Conservation (phyloP, 2,329 filamentous ascomycete genomes). For the Myriosclerotinia curreyana region DNA sequence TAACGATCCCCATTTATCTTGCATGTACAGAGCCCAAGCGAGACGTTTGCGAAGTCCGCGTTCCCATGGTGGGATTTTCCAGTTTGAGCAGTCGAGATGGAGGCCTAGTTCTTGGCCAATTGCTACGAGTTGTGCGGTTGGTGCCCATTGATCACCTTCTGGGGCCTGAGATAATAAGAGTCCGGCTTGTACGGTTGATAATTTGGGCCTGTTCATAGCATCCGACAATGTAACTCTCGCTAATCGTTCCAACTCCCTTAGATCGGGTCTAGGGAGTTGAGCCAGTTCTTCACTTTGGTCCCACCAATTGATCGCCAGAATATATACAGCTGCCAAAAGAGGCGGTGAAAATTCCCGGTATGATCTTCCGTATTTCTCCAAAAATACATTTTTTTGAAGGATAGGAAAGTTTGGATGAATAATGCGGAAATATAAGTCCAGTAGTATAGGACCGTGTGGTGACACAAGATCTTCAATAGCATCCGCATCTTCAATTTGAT, state of each 20-base stretch:
- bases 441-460: constrained; percentile 71
- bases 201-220: constrained; percentile 76
- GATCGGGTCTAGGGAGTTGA: constrained; percentile 64
- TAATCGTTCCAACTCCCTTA: constrained; percentile 69
- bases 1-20: constrained; percentile 88
- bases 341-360: constrained; percentile 73
- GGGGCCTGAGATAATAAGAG: constrained; percentile 71
- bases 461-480: constrained; percentile 73
- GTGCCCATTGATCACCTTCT: constrained; percentile 75
- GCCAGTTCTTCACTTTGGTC: constrained; percentile 67
- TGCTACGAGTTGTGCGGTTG: constrained; percentile 84
- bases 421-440: constrained; percentile 78
- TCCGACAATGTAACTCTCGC: constrained; percentile 70
- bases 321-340: constrained; percentile 75
- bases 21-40: constrained; percentile 90
- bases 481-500: constrained; percentile 64
- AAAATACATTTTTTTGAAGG: constrained; percentile 75
- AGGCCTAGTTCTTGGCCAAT: constrained; percentile 84
- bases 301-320: constrained; percentile 87
- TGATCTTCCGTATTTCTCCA: constrained; percentile 72
- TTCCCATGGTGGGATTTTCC: constrained; percentile 89
- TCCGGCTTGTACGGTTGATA: constrained; percentile 76
- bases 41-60: constrained; percentile 79
- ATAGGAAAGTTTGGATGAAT: constrained; percentile 82
- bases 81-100: constrained; percentile 80